Base-by-base conservation (phyloP, 192 early-diverging fungal species). In the Phlyctochytrium planicorne region DNA sequence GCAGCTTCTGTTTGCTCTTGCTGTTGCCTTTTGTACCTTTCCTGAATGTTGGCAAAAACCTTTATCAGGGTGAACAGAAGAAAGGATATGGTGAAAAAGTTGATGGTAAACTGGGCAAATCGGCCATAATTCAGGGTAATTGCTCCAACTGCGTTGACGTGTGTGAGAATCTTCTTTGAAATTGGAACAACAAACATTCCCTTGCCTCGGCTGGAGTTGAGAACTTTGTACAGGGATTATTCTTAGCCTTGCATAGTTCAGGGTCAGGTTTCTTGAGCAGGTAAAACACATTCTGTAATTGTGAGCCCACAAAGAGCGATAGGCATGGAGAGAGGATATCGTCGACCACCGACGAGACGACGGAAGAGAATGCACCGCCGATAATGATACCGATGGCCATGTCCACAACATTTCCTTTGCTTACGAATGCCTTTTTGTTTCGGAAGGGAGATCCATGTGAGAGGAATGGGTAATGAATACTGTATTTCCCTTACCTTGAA, bases 351-450 rank as follows among this genome's bases (percentile, higher is more conserved):
- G 66, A 70, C 59, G 34, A 74, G 60, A 82, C 75, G 59, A 78
- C 66, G 34, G 72, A 34, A 24, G 67, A 69, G 55, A 87, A 90
- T 10, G 82, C 79, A 36, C 72, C 81, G 64, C 88, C 88, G 52
- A 90, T 88, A 66, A 90, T 77, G 56, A 90, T 74, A 65, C 88
- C 89, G 27, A 88, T 76, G 60, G 86, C 86, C 61, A 90, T 53
- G 53, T 90, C 88, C 47, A 90, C 75, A 0, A 88, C 84, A 53
- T 87, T 89, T 4, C 66, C 55, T 27, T 57, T 57, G 20, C 20
- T 25, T 12, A 57, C 27, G 55, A 57, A 57, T 6, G 55, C 55
- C 55, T 47, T 6, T 47, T 6, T 47, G 6, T 47, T 6, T 47
- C 10, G 20, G 6, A 47, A 20, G 20, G 20, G 6, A 20, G 10